Evolutionary conservation across 805 yeast genomes (phyloP).

Genomic region (Metschnikowia cubensis): DNA sequence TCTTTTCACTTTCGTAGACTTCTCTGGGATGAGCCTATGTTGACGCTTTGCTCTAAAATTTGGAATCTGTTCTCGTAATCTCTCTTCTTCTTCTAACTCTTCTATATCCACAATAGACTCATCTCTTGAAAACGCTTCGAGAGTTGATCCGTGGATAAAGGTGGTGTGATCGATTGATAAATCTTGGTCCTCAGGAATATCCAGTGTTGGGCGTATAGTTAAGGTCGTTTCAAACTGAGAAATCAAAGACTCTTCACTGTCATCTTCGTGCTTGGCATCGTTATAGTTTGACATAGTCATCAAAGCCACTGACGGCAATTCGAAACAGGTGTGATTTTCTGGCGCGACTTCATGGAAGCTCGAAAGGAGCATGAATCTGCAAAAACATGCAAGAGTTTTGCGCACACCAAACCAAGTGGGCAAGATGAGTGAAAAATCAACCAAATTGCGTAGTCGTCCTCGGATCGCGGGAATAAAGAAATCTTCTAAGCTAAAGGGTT

Average conservation of each 20-base stretch:
- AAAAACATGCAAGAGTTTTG: not conserved
- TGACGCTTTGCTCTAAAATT: conserved; percentile 33
- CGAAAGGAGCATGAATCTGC: not conserved
- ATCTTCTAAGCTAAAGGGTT: not conserved
- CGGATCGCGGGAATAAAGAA: not conserved
- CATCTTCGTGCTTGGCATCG: conserved; percentile 11
- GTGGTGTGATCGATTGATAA: conserved; percentile 41
- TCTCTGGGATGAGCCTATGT: conserved; percentile 26
- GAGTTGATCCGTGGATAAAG: conserved; percentile 24
- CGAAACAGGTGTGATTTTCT: not conserved
- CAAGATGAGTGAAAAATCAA: not conserved
- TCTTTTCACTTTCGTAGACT: conserved; percentile 16
- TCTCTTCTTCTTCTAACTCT: conserved; percentile 35
- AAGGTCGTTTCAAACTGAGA: conserved; percentile 44
- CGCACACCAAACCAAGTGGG: conserved; percentile 1
- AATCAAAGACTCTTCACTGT: conserved; percentile 17
- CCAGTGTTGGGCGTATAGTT: conserved; percentile 37
- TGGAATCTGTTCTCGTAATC: conserved; percentile 33
- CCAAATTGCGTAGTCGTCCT: not conserved
- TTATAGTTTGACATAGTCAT: conserved; percentile 7
- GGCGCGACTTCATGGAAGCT: conserved; percentile 4
- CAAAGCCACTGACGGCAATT: conserved; percentile 1
- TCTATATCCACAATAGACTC: conserved; percentile 31
- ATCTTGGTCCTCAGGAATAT: conserved; percentile 29
- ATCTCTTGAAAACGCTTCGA: conserved; percentile 27